Base-by-base conservation (phyloP, 2,329 filamentous ascomycete genomes). In the Arthrobotrys conoides region DNA sequence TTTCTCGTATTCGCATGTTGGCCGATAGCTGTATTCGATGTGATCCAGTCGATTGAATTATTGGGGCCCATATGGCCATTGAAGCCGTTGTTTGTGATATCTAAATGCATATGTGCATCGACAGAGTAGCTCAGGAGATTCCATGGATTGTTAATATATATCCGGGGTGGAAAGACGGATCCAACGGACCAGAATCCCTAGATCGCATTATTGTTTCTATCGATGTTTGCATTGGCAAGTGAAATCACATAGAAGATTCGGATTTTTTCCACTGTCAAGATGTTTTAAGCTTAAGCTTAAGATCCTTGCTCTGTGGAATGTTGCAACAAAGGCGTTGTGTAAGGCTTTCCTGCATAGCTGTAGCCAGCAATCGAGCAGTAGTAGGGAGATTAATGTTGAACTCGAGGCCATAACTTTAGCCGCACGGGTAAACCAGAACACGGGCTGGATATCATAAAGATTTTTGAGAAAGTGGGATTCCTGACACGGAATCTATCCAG, bases 311-410 rank as follows among this genome's bases (percentile, higher is more conserved):
- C 6, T 12, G 6, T 30, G 24, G 30, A 22, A 46, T 46, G 44
- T 46, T 61, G 57, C 57, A 61, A 61, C 36, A 61, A 61, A 61
- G 57, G 57, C 57, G 57, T 61, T 61, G 57, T 44, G 57, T 61
- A 61, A 61, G 57, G 57, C 57, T 44, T 44, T 59, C 53, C 53
- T 55, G 30, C n/a, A 30, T 6, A 30, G 6, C 3, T 30, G n/a
- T n/a, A 46, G n/a, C n/a, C 38, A 16, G 33, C 9, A 5, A n/a
- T 1, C 14, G 12, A n/a, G 20, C 22, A 30, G 27, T 6, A 3
- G 6, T 30, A 3, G 27, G 27, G 3, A 30, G 27, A 30, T 30
- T 30, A 30, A 30, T 30, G 27, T 30, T 30, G 6, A 30, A 30
- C 27, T 30, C 12, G 20, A 22, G 20, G 5, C 2, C 9, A 1